Conservation (phyloP, 1,284 basidiomycete species). For the Cystobasidium pallidum region DNA sequence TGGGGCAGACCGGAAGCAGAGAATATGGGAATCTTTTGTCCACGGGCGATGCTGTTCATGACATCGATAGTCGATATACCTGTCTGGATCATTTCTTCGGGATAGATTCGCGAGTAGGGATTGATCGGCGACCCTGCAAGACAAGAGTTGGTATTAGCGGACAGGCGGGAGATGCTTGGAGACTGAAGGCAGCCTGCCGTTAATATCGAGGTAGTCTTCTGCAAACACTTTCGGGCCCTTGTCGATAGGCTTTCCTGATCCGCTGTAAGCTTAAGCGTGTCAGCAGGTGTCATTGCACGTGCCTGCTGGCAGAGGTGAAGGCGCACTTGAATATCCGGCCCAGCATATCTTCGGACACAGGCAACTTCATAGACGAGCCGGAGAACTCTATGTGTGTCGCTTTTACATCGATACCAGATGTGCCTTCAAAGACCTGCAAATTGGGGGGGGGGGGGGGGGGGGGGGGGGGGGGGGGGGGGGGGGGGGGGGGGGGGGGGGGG, state of each 20-base stretch:
- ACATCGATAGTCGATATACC: constrained; percentile 98
- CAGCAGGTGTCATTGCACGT: not conserved
- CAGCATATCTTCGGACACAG: constrained; percentile 99
- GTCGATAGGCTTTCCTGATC: constrained; percentile 96
- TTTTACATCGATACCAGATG: constrained; percentile 95
- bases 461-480: too few species aligned
- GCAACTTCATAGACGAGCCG: constrained; percentile 96
- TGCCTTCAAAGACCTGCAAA: constrained; percentile 95
- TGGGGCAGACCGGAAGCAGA: constrained; percentile 98
- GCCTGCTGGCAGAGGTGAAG: not conserved
- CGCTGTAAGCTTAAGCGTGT: constrained; percentile 56
- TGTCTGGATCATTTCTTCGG: constrained; percentile 99
- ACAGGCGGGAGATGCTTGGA: not conserved
- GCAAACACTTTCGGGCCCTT: constrained; percentile 99
- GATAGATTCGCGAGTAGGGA: constrained; percentile 98
- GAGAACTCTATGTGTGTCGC: constrained; percentile 98
- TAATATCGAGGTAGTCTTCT: constrained; percentile 99
- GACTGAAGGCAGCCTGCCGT: constrained; percentile 65
- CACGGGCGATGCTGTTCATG: constrained; percentile 98
- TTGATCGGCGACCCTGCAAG: constrained; percentile 91
- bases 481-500: too few species aligned
- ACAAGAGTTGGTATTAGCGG: constrained; percentile 17
- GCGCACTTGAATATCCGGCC: constrained; percentile 89
- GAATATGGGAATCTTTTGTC: constrained; percentile 99
- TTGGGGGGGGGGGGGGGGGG: too few species aligned